A percentile compares a stretch with the other conserved stretches of the same genome.
Evolutionary conservation across 768 basidiomycete genomes (phyloP).

Genomic region (Serendipita sp.): DNA sequence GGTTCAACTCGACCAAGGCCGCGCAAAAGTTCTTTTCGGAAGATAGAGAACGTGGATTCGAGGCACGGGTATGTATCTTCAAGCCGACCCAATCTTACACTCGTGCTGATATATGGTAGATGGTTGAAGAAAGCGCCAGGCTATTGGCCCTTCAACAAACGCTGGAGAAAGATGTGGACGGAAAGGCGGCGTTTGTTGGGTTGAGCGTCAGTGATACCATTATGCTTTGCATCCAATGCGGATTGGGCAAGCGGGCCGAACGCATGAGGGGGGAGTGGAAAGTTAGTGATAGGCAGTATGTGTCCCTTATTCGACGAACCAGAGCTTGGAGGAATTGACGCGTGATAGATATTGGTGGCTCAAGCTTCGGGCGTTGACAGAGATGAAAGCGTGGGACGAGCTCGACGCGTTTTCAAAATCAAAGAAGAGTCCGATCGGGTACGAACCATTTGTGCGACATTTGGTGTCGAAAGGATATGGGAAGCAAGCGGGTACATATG

Average conservation of each 20-base stretch:
- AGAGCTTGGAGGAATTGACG: background rate
- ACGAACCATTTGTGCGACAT: constrained; percentile 75
- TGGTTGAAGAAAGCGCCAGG: constrained; percentile 73
- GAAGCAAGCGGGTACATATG: constrained; percentile 64
- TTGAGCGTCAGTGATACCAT: constrained; percentile 80
- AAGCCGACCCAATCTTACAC: background rate
- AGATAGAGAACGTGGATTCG: constrained; percentile 81
- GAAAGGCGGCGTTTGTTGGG: constrained; percentile 67
- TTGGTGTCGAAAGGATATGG: constrained; percentile 56
- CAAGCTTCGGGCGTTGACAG: constrained; percentile 70
- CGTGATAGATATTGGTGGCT: constrained; percentile 74
- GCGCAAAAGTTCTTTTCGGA: constrained; percentile 91
- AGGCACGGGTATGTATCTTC: constrained; percentile 54
- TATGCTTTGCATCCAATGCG: constrained; percentile 55
- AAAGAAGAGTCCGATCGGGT: constrained; percentile 87
- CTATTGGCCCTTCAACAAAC: constrained; percentile 72
- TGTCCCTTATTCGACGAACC: background rate
- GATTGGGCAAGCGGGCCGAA: constrained; percentile 76
- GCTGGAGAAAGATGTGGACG: constrained; percentile 70
- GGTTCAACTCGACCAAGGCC: constrained; percentile 53
- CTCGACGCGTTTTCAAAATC: constrained; percentile 76
- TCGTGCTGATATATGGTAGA: constrained; percentile 30
- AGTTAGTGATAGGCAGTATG: constrained; percentile 84
- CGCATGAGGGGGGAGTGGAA: constrained; percentile 80
- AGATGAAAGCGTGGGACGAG: constrained; percentile 68